Base-by-base conservation (phyloP, 805 yeast species). In the Wickerhamiella azyma region DNA sequence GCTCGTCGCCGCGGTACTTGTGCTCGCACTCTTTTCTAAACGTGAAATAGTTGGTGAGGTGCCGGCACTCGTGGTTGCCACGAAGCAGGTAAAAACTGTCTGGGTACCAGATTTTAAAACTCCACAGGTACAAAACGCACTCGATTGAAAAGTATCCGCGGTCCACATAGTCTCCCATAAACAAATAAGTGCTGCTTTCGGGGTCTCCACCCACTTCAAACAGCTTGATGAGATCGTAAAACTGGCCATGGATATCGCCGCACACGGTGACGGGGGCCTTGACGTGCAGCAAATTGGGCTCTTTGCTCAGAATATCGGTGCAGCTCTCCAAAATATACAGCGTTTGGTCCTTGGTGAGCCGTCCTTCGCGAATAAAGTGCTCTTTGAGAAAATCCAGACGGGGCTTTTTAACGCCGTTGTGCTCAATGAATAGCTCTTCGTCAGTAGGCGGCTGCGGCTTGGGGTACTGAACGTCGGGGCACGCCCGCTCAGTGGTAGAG, bases 171-270 rank as follows among this genome's bases (percentile, higher is more conserved):
- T 89, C 97, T 13, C 97, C 96, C 47, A 88, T 65, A 57, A 89
- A 88, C 45, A 88, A 66, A 60, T 85, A 89, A 16, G 82, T 71
- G 1, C 94, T 80, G n/a, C 59, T 64, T 13, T 66, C 69, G 10
- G 96, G 95, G 58, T 81, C 79, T 2, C 97, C 97, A 35, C 96
- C 94, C 14, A 86, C 89, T 60, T 89, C 96, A 58, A 89, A 84
- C 38, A 89, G 66, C 63, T 88, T 86, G 75, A 88, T 70, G 54
- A 89, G 69, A 62, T 89, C 98, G 61, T 74, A 88, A 61, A 75
- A 85, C 62, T 89, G 97, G 14, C 98, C 98, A 63, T 89, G 97
- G n/a, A 88, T 74, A 64, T 89, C 97, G 47, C 98, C 98, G 66
- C 96, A 86, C 2, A 89, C 86, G 0, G 95, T 88, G 2, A 89